These are phyloP conservation scores for Paxillus rubicundulus DNA, from an alignment of 768 basidiomycete species.

Conservation along the genomic window DNA sequence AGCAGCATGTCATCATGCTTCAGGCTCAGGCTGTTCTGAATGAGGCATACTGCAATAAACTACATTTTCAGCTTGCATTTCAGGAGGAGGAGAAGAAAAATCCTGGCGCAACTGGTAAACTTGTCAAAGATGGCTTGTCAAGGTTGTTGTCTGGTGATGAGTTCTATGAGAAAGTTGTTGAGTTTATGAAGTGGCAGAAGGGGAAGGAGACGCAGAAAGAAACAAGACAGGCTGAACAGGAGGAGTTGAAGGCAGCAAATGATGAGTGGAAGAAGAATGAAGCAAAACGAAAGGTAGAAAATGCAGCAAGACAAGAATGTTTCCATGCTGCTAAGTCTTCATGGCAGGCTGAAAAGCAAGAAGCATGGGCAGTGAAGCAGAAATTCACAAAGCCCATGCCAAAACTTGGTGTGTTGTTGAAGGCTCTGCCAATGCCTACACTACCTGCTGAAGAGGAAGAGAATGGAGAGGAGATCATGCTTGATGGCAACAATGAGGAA, in stretches of 20 bases:
- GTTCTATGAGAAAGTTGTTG: slow-evolving; percentile 9
- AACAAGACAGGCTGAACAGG: too few species aligned
- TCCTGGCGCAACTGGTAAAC: background rate
- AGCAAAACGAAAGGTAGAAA: background rate
- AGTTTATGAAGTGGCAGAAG: slow-evolving; percentile 8
- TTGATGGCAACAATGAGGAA: background rate
- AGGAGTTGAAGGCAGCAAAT: too few species aligned
- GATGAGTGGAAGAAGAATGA: too few species aligned
- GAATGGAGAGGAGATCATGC: background rate
- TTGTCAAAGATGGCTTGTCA: slow-evolving; percentile 1
- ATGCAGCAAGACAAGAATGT: background rate
- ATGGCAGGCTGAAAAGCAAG: background rate
- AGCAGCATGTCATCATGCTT: background rate
- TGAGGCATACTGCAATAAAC: slow-evolving; percentile 3
- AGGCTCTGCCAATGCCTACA: background rate
- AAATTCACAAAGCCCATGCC: background rate
- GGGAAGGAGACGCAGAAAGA: too few species aligned
- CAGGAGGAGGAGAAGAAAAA: slow-evolving; percentile 1
- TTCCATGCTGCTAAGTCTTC: background rate
- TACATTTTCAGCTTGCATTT: slow-evolving; percentile 3
- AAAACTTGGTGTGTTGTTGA: background rate
- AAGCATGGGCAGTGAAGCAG: background rate
- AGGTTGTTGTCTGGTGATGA: slow-evolving; percentile 1
- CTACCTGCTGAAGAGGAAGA: background rate
- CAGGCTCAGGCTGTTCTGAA: slow-evolving; percentile 7